Evolutionary conservation across 768 basidiomycete species (phyloP).

Genomic region (Chiua virens): DNA sequence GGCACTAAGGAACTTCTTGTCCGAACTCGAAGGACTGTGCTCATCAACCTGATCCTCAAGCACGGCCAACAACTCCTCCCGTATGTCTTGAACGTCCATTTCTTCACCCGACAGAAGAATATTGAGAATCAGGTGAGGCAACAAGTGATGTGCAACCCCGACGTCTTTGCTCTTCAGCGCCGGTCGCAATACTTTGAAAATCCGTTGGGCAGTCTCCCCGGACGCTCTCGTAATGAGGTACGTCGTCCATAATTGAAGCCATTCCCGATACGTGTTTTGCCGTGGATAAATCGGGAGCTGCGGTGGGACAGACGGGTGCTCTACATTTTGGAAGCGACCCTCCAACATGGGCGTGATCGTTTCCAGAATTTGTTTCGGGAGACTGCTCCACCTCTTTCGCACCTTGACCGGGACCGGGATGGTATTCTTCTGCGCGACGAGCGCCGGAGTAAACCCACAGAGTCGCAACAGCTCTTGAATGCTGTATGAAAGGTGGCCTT

Average conservation of each 20-base stretch:
- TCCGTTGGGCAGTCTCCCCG: slow-evolving; percentile 53
- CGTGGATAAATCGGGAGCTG: slow-evolving; percentile 77
- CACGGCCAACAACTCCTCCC: slow-evolving; percentile 74
- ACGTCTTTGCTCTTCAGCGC: slow-evolving; percentile 87
- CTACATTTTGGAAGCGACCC: slow-evolving; percentile 56
- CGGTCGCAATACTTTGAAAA: slow-evolving; percentile 79
- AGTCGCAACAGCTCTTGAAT: slow-evolving; percentile 90
- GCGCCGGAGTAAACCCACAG: slow-evolving; percentile 80
- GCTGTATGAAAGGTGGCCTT: slow-evolving; percentile 83
- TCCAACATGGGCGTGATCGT: slow-evolving; percentile 84
- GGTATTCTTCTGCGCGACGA: slow-evolving; percentile 55
- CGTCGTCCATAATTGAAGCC: slow-evolving; percentile 89
- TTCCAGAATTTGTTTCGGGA: slow-evolving; percentile 84
- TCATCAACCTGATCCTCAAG: slow-evolving; percentile 82
- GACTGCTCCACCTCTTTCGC: slow-evolving; percentile 71
- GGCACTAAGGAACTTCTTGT: slow-evolving; percentile 90
- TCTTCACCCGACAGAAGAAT: slow-evolving; percentile 75
- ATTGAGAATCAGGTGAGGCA: slow-evolving; percentile 90
- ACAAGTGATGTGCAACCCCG: slow-evolving; percentile 85
- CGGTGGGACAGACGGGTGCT: slow-evolving; percentile 38
- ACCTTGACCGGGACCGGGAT: slow-evolving; percentile 61
- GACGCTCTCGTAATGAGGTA: slow-evolving; percentile 72
- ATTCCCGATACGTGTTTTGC: slow-evolving; percentile 87
- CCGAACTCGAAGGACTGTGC: slow-evolving; percentile 55
- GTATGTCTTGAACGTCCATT: slow-evolving; percentile 61